Evolutionary conservation across 345 rosid species (phyloP), one percentile per base, ranked within the genome.

Genomic region (Citrus hindsii): DNA sequence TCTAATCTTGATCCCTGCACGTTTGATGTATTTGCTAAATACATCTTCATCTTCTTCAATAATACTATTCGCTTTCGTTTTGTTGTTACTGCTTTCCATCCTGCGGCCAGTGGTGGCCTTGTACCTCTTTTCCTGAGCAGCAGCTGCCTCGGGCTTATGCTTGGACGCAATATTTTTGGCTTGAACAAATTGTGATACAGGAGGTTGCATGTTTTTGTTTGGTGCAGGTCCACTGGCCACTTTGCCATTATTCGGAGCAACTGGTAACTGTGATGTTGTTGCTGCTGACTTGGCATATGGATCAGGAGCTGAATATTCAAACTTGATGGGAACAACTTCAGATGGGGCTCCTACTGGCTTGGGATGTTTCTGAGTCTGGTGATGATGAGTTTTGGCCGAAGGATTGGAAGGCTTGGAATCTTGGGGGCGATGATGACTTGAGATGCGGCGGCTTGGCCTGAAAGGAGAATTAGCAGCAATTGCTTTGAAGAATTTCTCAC

Each of bases 401-500:
- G 79, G 51, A 70, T 69, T 51, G 12, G 66, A 51, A 48, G 78
- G 42, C 18, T 32, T 5, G 18, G 78, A 67, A 32, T 48, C 55
- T 51, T 46, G 79, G 6, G 18, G 84, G 4, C 46, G 74, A 6
- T 8, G 84, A 9, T 53, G 71, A 68, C 19, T 27, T 3, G 87
- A 59, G 73, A 80, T 58, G 16, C 79, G 77, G 67, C 82, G 80
- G 33, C 67, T 69, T 59, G 81, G 46, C 27, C 28, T 48, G 78
- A 80, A 76, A 32, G 83, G 71, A 53, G 79, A 71, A 69, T 67
- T 71, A 60, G 62, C 69, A 37, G 74, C 65, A 67, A 81, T 62
- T 67, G 84, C 78, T 73, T 66, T 81, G 73, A 69, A 83, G 73
- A 88, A 69, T 63, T 83, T 86, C 71, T 74, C 73, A 64, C 84